Conservation (phyloP, 495 filamentous ascomycete species). For the Cercophora samala region DNA sequence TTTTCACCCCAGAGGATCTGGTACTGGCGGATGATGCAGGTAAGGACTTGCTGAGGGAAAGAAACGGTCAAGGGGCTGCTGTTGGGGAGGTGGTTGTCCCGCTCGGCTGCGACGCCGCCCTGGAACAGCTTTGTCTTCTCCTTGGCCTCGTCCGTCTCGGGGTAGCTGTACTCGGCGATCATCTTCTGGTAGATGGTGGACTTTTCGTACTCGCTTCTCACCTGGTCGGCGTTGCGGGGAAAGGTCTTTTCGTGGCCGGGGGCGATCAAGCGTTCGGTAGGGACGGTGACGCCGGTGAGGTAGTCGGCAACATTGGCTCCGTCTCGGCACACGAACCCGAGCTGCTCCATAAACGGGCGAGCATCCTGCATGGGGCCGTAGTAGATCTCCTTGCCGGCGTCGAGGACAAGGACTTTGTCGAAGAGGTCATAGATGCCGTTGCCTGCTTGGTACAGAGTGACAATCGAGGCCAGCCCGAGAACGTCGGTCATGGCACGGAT, state of each 20-base stretch:
- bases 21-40: conserved; percentile 52
- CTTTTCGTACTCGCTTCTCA: conserved; percentile 42
- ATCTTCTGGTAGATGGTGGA: conserved; percentile 37
- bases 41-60: conserved; percentile 54
- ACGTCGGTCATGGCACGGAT: conserved; percentile 54
- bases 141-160: conserved; percentile 41
- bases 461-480: conserved; percentile 52
- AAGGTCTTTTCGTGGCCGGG: conserved; percentile 40
- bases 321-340: conserved; percentile 50
- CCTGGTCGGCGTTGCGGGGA: conserved; percentile 44
- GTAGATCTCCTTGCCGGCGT: conserved; percentile 61
- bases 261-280: conserved; percentile 25
- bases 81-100: conserved; percentile 38
- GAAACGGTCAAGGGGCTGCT: conserved; percentile 53
- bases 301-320: conserved; percentile 60
- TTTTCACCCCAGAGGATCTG: conserved; percentile 61
- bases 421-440: conserved; percentile 64
- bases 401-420: conserved; percentile 60
- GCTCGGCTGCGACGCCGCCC: conserved; percentile 45
- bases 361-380: conserved; percentile 55
- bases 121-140: conserved; percentile 49
- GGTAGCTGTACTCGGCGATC: conserved; percentile 51
- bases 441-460: conserved; percentile 71
- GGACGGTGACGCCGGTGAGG: conserved; percentile 45
- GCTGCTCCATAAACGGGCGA: conserved; percentile 51